Evolutionary conservation across 2,329 filamentous ascomycete genomes (phyloP).

Genomic region (Clarireedia homoeocarpa): DNA sequence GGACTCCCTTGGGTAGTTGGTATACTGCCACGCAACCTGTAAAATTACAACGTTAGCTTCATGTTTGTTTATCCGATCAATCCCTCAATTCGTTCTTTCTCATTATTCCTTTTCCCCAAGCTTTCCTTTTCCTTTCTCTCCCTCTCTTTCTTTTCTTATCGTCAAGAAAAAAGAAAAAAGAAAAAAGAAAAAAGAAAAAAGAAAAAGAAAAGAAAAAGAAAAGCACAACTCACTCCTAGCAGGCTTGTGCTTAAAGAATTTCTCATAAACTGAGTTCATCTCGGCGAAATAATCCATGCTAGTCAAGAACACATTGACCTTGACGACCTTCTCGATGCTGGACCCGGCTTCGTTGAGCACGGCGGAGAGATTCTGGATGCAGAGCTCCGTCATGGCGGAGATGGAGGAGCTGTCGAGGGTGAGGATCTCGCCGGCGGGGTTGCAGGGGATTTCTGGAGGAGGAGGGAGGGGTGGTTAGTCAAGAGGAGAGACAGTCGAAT

Average conservation of each 20-base stretch:
- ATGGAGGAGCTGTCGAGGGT: conserved; percentile 48
- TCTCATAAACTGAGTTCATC: conserved; percentile 64
- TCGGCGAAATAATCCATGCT: conserved; percentile 56
- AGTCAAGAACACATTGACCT: conserved; percentile 78
- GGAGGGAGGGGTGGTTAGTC: conserved; percentile 61
- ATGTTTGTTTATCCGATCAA: background rate
- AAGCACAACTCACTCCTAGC: conserved; percentile 50
- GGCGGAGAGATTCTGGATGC: conserved; percentile 74
- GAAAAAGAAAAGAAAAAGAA: background rate
- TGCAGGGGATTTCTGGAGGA: conserved; percentile 39
- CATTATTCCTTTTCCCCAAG: background rate
- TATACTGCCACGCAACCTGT: conserved; percentile 73
- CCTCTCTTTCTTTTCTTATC: too few relatives aligned
- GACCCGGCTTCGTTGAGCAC: conserved; percentile 81
- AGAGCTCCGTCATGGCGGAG: conserved; percentile 55
- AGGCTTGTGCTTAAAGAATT: conserved; percentile 79
- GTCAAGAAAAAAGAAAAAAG: background rate
- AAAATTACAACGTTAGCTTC: background rate
- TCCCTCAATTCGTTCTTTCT: background rate
- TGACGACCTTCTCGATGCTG: conserved; percentile 73
- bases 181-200: background rate
- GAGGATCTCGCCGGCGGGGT: conserved; percentile 25
- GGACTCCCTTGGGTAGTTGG: conserved; percentile 78
- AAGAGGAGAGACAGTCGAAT: conserved; percentile 1
- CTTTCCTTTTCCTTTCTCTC: background rate